Evolutionary conservation across 305 asterid genomes (phyloP).

Genomic region (Rubia occidens): DNA sequence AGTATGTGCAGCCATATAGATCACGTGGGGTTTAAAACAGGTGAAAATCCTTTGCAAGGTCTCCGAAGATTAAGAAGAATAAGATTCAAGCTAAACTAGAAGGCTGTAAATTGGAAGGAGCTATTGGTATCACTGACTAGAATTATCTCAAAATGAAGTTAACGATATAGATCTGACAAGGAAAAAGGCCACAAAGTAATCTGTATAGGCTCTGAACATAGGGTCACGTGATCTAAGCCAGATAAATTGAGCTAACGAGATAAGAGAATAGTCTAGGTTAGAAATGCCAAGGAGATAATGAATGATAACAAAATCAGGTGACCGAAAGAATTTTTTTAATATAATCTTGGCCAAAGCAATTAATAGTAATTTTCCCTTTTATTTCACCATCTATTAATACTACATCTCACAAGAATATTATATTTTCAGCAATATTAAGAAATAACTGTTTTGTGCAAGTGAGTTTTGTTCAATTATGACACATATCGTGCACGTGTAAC

Average conservation of each 20-base stretch:
- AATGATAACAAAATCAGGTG: neutral
- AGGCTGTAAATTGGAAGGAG: conserved; percentile 28
- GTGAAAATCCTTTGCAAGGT: too few relatives aligned
- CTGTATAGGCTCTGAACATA: neutral
- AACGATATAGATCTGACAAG: conserved; percentile 36
- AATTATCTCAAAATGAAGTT: conserved; percentile 52
- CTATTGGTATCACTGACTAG: conserved; percentile 42
- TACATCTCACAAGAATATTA: neutral
- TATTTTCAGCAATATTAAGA: neutral
- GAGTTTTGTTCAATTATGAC: too few relatives aligned
- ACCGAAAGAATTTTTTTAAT: too few relatives aligned
- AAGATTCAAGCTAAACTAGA: neutral
- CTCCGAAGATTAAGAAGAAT: too few relatives aligned
- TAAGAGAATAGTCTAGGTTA: conserved; percentile 1
- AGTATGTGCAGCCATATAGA: too few relatives aligned
- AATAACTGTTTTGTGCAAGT: too few relatives aligned
- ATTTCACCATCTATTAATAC: neutral
- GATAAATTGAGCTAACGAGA: neutral
- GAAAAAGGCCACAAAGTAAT: conserved; percentile 30
- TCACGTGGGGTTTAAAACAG: too few relatives aligned
- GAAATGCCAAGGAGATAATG: neutral
- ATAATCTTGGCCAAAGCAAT: too few relatives aligned
- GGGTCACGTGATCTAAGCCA: neutral
- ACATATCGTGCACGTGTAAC: too few relatives aligned
- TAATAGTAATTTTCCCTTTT: neutral